phyloP scores from a whole-genome alignment of 2,329 filamentous ascomycete species.

The Boeremia exigua region DNA sequence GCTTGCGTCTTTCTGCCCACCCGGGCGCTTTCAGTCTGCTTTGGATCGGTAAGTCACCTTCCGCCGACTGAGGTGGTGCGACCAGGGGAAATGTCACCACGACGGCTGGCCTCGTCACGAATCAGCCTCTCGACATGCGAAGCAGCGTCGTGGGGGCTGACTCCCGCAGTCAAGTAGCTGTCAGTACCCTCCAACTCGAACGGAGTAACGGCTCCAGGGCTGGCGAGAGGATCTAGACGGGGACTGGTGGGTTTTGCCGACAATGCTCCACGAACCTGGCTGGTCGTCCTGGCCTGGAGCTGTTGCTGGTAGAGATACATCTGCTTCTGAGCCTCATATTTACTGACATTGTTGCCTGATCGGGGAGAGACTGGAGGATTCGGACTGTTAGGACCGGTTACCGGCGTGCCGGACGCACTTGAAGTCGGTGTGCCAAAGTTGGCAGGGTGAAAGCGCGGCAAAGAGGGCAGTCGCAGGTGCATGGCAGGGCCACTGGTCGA shows the following conservation, averaged over 20 bases:
- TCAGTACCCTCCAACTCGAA: constrained; percentile 55
- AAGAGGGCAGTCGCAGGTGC: constrained; percentile 54
- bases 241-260: constrained; percentile 54
- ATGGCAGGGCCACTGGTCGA: constrained; percentile 43
- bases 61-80: constrained; percentile 38
- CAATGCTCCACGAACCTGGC: constrained; percentile 29
- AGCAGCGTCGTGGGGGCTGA: constrained; percentile 45
- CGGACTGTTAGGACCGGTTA: constrained; percentile 49
- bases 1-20: constrained; percentile 9
- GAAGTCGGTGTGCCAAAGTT: constrained; percentile 54
- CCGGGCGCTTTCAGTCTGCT: constrained; percentile 1
- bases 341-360: constrained; percentile 44
- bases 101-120: constrained; percentile 50
- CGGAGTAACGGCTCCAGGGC: constrained; percentile 61
- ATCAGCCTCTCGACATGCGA: constrained; percentile 56
- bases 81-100: constrained; percentile 43
- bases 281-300: constrained; percentile 41
- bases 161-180: constrained; percentile 56
- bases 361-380: constrained; percentile 54
- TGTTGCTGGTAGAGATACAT: constrained; percentile 58
- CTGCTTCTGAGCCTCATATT: constrained; percentile 58
- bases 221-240: constrained; percentile 56
- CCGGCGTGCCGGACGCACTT: constrained; percentile 46
- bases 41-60: constrained; percentile 37
- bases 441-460: constrained; percentile 60